Percentiles rank a stretch among this genome's conserved stretches.
phyloP scores from a whole-genome alignment of 2,329 filamentous ascomycete genomes.

The Claviceps pazoutovae region DNA sequence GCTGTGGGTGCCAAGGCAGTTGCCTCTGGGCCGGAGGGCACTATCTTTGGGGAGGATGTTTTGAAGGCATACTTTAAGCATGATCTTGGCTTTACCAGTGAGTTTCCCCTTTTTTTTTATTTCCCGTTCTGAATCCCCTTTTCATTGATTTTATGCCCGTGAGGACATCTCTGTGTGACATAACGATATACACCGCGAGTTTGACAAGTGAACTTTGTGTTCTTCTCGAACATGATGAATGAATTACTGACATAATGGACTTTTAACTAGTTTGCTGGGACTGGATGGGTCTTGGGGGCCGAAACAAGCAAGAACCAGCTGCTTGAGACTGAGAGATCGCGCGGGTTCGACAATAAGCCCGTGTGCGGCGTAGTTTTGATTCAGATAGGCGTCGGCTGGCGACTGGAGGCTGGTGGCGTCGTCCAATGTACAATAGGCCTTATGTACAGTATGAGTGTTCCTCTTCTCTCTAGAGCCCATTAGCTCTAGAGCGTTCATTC shows the following conservation, averaged over 20 bases:
- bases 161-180: no score
- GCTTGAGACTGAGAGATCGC: neutral
- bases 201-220: neutral
- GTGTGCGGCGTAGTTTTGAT: no score
- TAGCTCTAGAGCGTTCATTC: no score
- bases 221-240: neutral
- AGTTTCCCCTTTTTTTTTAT: constrained; percentile 18
- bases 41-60: constrained; percentile 46
- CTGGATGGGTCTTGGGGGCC: constrained; percentile 32
- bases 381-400: no score
- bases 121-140: neutral
- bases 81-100: constrained; percentile 51
- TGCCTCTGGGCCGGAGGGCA: constrained; percentile 45
- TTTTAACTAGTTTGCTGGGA: constrained; percentile 39
- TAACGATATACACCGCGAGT: no score
- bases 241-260: neutral
- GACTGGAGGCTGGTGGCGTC: no score
- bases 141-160: neutral
- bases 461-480: no score
- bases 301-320: constrained; percentile 11
- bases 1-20: constrained; percentile 59
- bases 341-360: no score
- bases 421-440: no score
- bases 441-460: no score
- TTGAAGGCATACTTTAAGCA: constrained; percentile 51